phyloP scores from a whole-genome alignment of 116 monocot genomes.

The Trichopus zeylanicus region DNA sequence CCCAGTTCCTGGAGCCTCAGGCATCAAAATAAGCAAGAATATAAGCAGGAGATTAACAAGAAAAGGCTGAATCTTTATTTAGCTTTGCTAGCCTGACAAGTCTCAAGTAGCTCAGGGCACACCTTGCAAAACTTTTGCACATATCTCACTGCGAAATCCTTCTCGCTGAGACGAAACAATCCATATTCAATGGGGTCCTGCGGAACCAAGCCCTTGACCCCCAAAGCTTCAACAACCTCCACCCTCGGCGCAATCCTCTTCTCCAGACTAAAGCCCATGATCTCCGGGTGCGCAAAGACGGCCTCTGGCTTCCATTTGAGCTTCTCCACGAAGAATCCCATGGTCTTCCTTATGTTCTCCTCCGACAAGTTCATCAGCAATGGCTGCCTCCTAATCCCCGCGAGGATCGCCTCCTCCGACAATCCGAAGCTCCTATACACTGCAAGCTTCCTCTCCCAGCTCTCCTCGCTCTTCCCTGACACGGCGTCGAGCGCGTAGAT shows the following conservation, averaged over 20 bases:
- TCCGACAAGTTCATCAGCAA: conserved; percentile 31
- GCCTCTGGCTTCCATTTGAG: conserved; percentile 17
- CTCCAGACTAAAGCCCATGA: conserved; percentile 33
- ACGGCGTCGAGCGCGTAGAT: conserved; percentile 16
- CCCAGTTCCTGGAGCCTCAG: too few species aligned
- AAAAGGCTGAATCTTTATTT: too few species aligned
- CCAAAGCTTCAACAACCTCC: conserved; percentile 16
- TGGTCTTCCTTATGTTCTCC: conserved; percentile 20
- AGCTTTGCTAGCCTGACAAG: conserved; percentile 17
- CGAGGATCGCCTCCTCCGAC: conserved; percentile 27
- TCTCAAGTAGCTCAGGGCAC: conserved; percentile 20
- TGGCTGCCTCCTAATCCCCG: conserved; percentile 34
- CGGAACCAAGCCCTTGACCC: conserved; percentile 10
- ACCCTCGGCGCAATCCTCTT: conserved; percentile 43
- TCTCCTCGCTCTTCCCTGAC: neutral
- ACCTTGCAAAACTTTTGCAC: conserved; percentile 15
- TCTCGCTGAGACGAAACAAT: conserved; percentile 5
- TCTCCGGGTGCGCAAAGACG: conserved; percentile 12
- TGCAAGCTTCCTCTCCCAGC: conserved; percentile 25
- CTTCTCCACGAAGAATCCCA: conserved; percentile 21
- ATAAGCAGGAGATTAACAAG: too few species aligned
- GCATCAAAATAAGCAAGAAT: too few species aligned
- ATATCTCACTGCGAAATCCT: conserved; percentile 17
- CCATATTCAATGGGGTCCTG: neutral
- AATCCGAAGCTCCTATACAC: conserved; percentile 42